These are phyloP conservation scores for Neovahlkampfia damariscottae DNA, from an alignment of 78 protist genomes.

Conservation along the genomic window DNA sequence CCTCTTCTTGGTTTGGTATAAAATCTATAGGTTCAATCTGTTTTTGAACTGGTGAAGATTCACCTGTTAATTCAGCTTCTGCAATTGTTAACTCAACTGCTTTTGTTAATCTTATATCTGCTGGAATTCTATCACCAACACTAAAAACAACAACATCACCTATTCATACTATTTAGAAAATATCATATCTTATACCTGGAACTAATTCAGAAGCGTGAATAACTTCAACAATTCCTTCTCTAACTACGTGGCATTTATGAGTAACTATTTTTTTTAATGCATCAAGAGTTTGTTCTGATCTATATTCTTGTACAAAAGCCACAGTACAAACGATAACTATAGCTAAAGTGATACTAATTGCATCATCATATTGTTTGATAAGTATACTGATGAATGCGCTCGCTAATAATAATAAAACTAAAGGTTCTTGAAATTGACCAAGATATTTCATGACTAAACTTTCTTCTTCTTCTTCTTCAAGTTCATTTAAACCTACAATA, in stretches of 20 bases:
- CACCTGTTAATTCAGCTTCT: slow-evolving; percentile 54
- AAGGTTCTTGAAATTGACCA: neutral
- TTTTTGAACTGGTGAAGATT: slow-evolving; percentile 33
- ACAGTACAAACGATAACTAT: neutral
- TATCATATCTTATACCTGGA: too few species aligned
- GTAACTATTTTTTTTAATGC: neutral
- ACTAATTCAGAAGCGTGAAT: neutral
- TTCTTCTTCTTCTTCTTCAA: neutral
- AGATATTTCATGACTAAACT: neutral
- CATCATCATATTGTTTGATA: neutral
- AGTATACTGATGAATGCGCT: neutral
- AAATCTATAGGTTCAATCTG: neutral
- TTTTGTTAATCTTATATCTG: slow-evolving; percentile 29
- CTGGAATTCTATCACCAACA: slow-evolving; percentile 40
- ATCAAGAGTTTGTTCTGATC: neutral
- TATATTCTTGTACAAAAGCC: neutral
- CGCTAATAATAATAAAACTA: neutral
- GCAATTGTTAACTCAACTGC: slow-evolving; percentile 26
- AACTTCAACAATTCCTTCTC: neutral
- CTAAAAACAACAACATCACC: slow-evolving; percentile 29
- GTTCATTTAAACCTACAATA: neutral
- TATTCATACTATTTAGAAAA: too few species aligned
- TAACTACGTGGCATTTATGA: neutral
- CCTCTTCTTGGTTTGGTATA: slow-evolving; percentile 4
- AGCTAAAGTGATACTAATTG: neutral